Conservation (phyloP, 2,329 filamentous ascomycete genomes). For the Paraconiothyrium sp. region DNA sequence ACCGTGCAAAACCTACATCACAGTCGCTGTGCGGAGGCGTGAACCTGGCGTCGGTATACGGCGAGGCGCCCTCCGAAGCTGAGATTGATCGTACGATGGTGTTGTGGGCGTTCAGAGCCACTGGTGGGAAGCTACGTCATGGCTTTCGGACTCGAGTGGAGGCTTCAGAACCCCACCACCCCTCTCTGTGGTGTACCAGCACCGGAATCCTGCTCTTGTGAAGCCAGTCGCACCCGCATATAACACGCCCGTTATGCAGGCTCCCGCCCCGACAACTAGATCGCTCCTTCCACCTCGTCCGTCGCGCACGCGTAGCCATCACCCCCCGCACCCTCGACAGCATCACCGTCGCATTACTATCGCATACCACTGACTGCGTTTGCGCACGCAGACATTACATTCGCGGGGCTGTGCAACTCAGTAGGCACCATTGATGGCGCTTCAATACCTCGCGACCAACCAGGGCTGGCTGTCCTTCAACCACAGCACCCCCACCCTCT, state of each 20-base stretch:
- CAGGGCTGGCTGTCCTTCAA: constrained; percentile 53
- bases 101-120: not conserved
- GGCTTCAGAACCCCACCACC: constrained; percentile 19
- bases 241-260: constrained; percentile 23
- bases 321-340: not conserved
- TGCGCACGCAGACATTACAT: not conserved
- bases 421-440: constrained; percentile 35
- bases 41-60: too few relatives aligned
- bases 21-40: too few relatives aligned
- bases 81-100: too few relatives aligned
- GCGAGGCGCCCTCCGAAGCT: too few relatives aligned
- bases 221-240: constrained; percentile 23
- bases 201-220: constrained; percentile 29
- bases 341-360: not conserved
- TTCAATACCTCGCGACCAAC: constrained; percentile 47
- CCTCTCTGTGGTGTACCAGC: constrained; percentile 26
- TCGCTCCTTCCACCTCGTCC: not conserved
- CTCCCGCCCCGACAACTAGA: constrained; percentile 14
- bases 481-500: constrained; percentile 56
- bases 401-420: not conserved
- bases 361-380: not conserved
- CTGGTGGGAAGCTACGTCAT: constrained; percentile 6
- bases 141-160: constrained; percentile 1
- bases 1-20: too few relatives aligned
- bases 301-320: not conserved